phyloP scores from a whole-genome alignment of 225 moss, liverwort and hornwort genomes.

The Rhytidiadelphus loreus region DNA sequence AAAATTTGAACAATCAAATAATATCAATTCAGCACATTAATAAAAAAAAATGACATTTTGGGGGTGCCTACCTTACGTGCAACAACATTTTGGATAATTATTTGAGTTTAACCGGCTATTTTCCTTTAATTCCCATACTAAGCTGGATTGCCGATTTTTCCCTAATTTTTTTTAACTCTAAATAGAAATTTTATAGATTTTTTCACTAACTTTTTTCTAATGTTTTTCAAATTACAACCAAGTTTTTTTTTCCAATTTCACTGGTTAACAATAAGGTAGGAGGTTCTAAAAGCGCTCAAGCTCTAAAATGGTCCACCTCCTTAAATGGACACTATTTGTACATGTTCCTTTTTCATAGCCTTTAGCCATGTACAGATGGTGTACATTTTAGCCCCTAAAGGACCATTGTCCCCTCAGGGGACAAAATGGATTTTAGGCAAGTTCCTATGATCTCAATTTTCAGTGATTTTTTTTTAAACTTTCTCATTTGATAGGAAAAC shows the following conservation, averaged over 20 bases:
- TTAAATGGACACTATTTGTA: too few relatives aligned
- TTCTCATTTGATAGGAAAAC: too few relatives aligned
- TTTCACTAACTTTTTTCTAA: accelerated
- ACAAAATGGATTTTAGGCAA: too few relatives aligned
- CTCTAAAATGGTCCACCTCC: too few relatives aligned
- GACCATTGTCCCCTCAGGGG: too few relatives aligned
- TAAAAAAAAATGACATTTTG: accelerated
- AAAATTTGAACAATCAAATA: too few relatives aligned
- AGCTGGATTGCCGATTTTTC: accelerated
- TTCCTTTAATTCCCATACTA: not conserved
- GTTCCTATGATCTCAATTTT: too few relatives aligned
- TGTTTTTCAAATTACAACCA: not conserved
- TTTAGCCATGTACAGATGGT: too few relatives aligned
- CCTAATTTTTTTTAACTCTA: not conserved
- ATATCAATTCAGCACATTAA: accelerated
- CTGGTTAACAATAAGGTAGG: not conserved
- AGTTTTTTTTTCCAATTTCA: not conserved
- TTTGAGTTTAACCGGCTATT: not conserved
- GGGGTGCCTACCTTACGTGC: accelerated
- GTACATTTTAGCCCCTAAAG: too few relatives aligned
- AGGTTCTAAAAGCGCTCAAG: too few relatives aligned
- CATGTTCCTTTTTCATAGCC: too few relatives aligned
- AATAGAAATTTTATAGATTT: not conserved
- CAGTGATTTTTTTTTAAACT: too few relatives aligned
- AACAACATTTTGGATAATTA: accelerated